Conservation (phyloP, 345 rosid genomes). For the Streptanthus diversifolius region DNA sequence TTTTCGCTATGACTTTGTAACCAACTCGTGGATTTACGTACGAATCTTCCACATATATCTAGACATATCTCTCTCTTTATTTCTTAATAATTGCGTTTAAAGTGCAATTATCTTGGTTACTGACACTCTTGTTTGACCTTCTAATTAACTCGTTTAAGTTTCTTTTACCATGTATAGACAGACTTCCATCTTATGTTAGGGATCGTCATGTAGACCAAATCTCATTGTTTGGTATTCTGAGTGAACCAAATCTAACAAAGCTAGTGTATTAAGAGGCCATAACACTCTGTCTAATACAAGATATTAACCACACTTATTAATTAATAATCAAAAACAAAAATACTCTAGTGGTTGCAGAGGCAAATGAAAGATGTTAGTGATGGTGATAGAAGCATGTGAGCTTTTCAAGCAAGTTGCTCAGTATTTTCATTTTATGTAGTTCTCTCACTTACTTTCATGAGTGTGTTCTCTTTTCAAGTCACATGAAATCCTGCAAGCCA, state of each 20-base stretch:
- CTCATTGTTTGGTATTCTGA: background rate
- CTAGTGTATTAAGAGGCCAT: background rate
- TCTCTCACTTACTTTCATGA: conserved; percentile 19
- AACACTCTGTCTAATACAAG: background rate
- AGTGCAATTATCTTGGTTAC: background rate
- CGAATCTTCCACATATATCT: conserved; percentile 14
- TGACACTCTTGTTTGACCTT: background rate
- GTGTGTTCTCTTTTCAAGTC: conserved; percentile 2
- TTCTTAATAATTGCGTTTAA: background rate
- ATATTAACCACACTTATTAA: background rate
- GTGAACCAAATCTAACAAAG: background rate
- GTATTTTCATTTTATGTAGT: background rate
- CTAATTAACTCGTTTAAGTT: background rate
- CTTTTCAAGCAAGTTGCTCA: conserved; percentile 4
- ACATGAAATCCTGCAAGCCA: conserved; percentile 17
- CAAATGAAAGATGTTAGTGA: background rate
- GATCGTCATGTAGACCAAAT: background rate
- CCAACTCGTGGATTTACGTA: background rate
- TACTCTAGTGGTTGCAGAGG: background rate
- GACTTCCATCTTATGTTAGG: background rate
- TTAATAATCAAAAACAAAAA: background rate
- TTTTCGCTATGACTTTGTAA: too few species aligned
- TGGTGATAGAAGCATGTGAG: conserved; percentile 26
- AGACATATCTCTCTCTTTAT: background rate
- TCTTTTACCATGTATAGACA: background rate